phyloP scores from a whole-genome alignment of 2,329 filamentous ascomycete species.

The Trichoderma brevicompactum region DNA sequence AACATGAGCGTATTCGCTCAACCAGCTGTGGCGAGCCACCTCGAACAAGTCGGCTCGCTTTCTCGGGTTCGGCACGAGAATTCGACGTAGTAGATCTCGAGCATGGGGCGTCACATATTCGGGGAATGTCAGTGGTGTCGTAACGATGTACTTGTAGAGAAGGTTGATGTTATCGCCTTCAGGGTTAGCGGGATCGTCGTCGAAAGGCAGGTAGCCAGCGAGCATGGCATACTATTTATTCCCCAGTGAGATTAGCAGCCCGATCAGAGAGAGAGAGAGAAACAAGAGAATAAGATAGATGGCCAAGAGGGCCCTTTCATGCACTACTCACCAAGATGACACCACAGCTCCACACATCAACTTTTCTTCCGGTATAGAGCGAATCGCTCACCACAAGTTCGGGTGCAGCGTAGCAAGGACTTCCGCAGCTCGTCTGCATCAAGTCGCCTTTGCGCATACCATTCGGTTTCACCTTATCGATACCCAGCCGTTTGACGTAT shows the following conservation, averaged over 20 bases:
- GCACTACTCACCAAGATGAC: constrained; percentile 82
- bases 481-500: constrained; percentile 81
- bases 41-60: constrained; percentile 96
- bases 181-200: constrained; percentile 96
- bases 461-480: constrained; percentile 77
- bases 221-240: constrained; percentile 90
- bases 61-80: constrained; percentile 91
- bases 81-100: constrained; percentile 86
- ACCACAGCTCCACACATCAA: constrained; percentile 99
- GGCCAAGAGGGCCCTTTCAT: too few relatives aligned
- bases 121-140: constrained; percentile 93
- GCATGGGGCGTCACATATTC: constrained; percentile 99
- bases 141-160: constrained; percentile 98
- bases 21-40: constrained; percentile 95
- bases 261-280: not conserved
- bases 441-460: constrained; percentile 85
- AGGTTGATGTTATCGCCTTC: constrained; percentile 99
- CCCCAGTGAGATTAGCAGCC: not conserved
- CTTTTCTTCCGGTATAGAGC: constrained; percentile 94
- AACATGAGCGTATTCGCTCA: constrained; percentile 95
- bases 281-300: not conserved
- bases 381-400: constrained; percentile 98
- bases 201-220: constrained; percentile 94
- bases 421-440: constrained; percentile 99
- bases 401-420: constrained; percentile 95